phyloP scores from a whole-genome alignment of 495 filamentous ascomycete species.

The Arthonia radiata region DNA sequence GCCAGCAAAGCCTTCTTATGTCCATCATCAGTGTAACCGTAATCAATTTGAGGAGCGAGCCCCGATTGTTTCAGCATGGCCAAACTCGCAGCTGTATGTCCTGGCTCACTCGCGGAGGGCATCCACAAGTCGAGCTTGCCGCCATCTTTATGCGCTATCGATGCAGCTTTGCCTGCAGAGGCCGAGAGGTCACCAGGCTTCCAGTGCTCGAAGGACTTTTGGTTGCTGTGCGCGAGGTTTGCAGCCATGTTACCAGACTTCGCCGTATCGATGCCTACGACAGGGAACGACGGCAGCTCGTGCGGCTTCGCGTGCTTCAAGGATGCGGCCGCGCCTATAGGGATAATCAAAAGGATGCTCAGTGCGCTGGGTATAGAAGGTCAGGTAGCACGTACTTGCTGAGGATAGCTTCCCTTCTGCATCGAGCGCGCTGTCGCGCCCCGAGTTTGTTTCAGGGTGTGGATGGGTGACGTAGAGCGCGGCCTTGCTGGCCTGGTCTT shows the following conservation, averaged over 20 bases:
- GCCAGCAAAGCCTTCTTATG: conserved; percentile 39
- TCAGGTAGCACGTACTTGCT: conserved; percentile 16
- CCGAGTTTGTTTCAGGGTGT: conserved; percentile 1
- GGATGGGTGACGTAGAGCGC: conserved; percentile 16
- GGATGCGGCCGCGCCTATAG: conserved; percentile 29
- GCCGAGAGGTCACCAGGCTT: conserved; percentile 31
- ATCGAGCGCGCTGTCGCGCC: conserved; percentile 4
- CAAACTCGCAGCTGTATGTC: conserved; percentile 32
- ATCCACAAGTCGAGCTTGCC: conserved; percentile 23
- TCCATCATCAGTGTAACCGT: conserved; percentile 20
- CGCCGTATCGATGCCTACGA: conserved; percentile 34
- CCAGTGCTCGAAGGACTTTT: conserved; percentile 34
- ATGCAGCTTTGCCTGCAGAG: conserved; percentile 44
- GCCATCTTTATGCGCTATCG: conserved; percentile 39
- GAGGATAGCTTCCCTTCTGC: conserved; percentile 25
- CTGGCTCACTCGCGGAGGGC: conserved; percentile 18
- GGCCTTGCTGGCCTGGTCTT: conserved; percentile 17
- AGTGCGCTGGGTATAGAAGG: not conserved
- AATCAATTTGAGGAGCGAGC: conserved; percentile 17
- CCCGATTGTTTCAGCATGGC: conserved; percentile 24
- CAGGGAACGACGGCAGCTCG: conserved; percentile 42
- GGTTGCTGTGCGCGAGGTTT: conserved; percentile 45
- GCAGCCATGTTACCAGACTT: conserved; percentile 52
- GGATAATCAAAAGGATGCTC: not conserved
- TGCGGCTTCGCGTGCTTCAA: conserved; percentile 41